These are phyloP conservation scores for Aspergillus melleus DNA, from an alignment of 2,329 filamentous ascomycete genomes.

Conservation along the genomic window DNA sequence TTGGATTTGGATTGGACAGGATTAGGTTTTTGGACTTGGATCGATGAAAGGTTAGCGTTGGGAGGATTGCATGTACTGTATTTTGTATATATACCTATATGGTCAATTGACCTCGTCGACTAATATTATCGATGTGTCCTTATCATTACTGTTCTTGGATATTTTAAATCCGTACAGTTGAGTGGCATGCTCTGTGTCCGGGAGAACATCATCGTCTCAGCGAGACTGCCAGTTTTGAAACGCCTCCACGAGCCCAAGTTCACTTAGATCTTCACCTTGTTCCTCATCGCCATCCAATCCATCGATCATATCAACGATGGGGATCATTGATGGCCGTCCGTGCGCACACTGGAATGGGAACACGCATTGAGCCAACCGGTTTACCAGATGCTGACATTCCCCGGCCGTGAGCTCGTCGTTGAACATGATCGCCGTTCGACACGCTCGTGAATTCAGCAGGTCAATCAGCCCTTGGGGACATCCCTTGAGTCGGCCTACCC, in stretches of 20 bases:
- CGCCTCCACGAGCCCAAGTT: slow-evolving; percentile 8
- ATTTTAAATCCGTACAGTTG: not conserved
- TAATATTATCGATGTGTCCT: not conserved
- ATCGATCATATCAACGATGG: slow-evolving; percentile 38
- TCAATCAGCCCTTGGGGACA: slow-evolving; percentile 78
- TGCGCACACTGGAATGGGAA: slow-evolving; percentile 55
- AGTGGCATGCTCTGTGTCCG: not conserved
- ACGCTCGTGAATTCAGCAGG: slow-evolving; percentile 51
- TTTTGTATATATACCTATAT: slow-evolving; percentile 12
- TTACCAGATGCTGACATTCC: slow-evolving; percentile 43
- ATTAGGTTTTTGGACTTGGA: slow-evolving; percentile 1
- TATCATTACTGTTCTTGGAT: not conserved
- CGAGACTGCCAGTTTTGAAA: slow-evolving; percentile 14
- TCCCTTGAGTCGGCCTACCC: slow-evolving; percentile 63
- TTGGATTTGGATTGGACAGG: slow-evolving; percentile 4
- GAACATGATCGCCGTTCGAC: slow-evolving; percentile 53
- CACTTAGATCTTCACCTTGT: not conserved
- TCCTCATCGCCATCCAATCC: not conserved
- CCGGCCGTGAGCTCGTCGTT: slow-evolving; percentile 43
- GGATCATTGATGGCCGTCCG: slow-evolving; percentile 50
- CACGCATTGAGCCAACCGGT: slow-evolving; percentile 40
- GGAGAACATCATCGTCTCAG: not conserved
- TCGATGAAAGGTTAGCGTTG: slow-evolving; percentile 1
- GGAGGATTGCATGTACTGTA: slow-evolving; percentile 10
- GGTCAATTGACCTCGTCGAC: not conserved